Evolutionary conservation across 192 early-diverging fungal genomes (phyloP), one percentile per base, ranked within the genome.

Genomic region (Hyaloraphidium curvatum): DNA sequence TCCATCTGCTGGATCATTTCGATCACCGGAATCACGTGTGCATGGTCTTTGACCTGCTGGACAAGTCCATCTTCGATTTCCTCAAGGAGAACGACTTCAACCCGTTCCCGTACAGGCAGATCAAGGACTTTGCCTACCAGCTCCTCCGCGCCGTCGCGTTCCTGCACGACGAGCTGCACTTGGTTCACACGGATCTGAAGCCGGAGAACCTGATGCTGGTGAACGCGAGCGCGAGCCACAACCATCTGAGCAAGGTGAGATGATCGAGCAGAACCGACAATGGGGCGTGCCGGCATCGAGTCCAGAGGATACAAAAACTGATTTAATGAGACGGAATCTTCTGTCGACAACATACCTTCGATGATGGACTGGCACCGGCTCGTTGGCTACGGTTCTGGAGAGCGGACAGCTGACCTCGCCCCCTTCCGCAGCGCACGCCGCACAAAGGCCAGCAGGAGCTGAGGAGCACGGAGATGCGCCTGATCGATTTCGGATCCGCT

Each of bases 101-200:
- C 16, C 90, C 93, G 14, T 92, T 97, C 61, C 83, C 87, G 30
- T 60, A 80, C 17, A 59, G 70, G 55, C 88, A 97, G 33, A 86
- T 94, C 30, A 82, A 82, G 59, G 64, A 77, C 26, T 83, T 97
- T 67, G 85, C 84, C 2, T 63, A 67, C 53, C 93, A 97, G 64
- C 66, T 97, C 5, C 56, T 93, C 43, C 76, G 70, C 53, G 81
- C 87, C 54, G 83, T 97, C n/a, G 77, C 78, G 31, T 95, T 92
- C 63, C 55, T 98, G 56, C 94, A 98, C 64, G 73, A 75, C 2
- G 9, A 37, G 33, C 63, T 89, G 27, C 73, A 78, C 28, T 63
- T 98, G 14, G 79, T 95, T 40, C 94, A 98, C 68, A 98, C 94
- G 2, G 94, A 98, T 63, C 67, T 98, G 40, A 98, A 98, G 62